These are phyloP conservation scores for Nothophytophthora sp. DNA, from an alignment of 352 stramenopile species.

Conservation along the genomic window DNA sequence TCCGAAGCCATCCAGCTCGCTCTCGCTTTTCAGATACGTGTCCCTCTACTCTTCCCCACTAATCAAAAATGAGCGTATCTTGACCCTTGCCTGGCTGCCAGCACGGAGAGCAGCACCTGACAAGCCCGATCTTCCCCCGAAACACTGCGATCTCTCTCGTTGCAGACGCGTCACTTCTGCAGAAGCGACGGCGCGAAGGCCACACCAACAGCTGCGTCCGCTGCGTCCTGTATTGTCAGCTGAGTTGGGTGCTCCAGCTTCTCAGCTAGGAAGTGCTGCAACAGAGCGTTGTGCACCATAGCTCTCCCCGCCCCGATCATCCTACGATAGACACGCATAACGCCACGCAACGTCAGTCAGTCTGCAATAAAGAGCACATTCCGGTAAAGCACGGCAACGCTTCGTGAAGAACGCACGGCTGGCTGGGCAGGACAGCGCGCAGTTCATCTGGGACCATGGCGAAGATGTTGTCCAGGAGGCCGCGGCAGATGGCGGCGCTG, in stretches of 20 bases:
- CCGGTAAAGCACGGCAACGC: too few species aligned
- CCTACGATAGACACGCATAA: slow-evolving; percentile 19
- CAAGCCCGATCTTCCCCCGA: too few species aligned
- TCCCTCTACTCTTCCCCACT: not conserved
- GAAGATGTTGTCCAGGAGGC: slow-evolving; percentile 63
- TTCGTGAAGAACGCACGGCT: slow-evolving; percentile 32
- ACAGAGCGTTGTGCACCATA: slow-evolving; percentile 50
- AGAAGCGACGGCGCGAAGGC: slow-evolving; percentile 36
- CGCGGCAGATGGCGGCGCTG: slow-evolving; percentile 56
- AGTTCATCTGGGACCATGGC: slow-evolving; percentile 51
- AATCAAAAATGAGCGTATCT: too few species aligned
- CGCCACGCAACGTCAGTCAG: not conserved
- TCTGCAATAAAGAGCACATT: not conserved
- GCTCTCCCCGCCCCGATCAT: slow-evolving; percentile 67
- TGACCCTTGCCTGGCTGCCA: too few species aligned
- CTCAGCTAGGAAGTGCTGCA: slow-evolving; percentile 46
- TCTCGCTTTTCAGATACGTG: slow-evolving; percentile 5
- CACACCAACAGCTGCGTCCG: slow-evolving; percentile 54
- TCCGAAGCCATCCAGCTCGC: too few species aligned
- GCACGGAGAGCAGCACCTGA: too few species aligned
- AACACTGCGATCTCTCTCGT: too few species aligned
- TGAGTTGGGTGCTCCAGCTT: slow-evolving; percentile 26
- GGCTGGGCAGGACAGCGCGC: slow-evolving; percentile 22
- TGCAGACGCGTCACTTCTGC: slow-evolving; percentile 18
- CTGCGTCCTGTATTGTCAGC: slow-evolving; percentile 28